Percentiles rank a stretch among this genome's conserved stretches.
Conservation (phyloP, 441 rosid species). For the Lepidium campestre region DNA sequence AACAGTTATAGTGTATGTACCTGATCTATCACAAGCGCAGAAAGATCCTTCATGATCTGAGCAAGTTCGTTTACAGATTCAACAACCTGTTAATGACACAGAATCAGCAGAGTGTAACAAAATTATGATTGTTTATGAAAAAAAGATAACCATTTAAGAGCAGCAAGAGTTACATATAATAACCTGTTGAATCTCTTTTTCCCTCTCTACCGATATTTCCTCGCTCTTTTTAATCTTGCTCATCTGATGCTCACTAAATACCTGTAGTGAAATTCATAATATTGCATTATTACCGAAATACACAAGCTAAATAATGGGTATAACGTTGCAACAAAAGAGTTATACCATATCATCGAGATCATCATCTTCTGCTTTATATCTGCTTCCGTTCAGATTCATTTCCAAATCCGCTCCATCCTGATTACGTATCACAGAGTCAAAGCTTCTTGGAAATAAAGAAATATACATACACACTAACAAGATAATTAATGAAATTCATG, state of each 20-base stretch:
- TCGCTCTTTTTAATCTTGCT: slow-evolving; percentile 73
- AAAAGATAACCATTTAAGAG: background rate
- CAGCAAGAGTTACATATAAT: slow-evolving; percentile 20
- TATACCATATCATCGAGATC: slow-evolving; percentile 77
- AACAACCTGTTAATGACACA: slow-evolving; percentile 50
- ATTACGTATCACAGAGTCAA: slow-evolving; percentile 39
- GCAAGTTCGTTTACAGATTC: slow-evolving; percentile 90
- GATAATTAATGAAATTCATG: background rate
- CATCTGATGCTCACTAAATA: slow-evolving; percentile 77
- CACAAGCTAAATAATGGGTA: background rate
- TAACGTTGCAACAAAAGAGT: background rate
- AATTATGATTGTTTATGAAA: background rate
- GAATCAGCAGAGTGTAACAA: background rate
- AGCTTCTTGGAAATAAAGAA: background rate
- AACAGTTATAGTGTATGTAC: slow-evolving; percentile 26
- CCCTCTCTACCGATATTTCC: slow-evolving; percentile 82
- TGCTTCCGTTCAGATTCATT: slow-evolving; percentile 70
- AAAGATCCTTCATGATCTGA: slow-evolving; percentile 95
- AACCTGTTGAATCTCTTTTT: slow-evolving; percentile 92
- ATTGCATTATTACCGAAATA: background rate
- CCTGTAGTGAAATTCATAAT: slow-evolving; percentile 29
- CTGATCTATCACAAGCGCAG: slow-evolving; percentile 95
- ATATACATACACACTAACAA: background rate
- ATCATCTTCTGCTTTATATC: slow-evolving; percentile 60
- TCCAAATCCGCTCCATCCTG: slow-evolving; percentile 85